These are phyloP conservation scores for Tolypocladium endophyticum DNA, from an alignment of 2,329 filamentous ascomycete species.

Conservation along the genomic window DNA sequence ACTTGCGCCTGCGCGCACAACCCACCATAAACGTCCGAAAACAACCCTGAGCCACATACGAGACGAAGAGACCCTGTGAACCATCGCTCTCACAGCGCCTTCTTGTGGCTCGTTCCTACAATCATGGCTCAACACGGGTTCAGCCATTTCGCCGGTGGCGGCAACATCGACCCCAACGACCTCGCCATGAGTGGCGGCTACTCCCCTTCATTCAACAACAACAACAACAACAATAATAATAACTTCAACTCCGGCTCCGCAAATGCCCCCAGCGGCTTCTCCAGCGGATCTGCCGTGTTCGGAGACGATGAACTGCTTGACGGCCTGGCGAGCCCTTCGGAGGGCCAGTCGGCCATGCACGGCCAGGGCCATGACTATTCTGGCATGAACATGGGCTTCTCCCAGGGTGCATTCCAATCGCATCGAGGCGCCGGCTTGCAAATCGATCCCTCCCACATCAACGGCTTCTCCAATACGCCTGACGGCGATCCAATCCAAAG, in stretches of 20 bases:
- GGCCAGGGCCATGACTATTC: constrained; percentile 46
- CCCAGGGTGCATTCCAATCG: constrained; percentile 39
- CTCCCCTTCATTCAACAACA: constrained; percentile 45
- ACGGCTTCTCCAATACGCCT: constrained; percentile 81
- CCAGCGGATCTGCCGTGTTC: constrained; percentile 67
- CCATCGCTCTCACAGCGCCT: not conserved
- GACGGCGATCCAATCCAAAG: constrained; percentile 89
- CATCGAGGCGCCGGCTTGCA: constrained; percentile 48
- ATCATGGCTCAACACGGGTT: constrained; percentile 47
- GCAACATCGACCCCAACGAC: constrained; percentile 74
- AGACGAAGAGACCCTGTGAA: not conserved
- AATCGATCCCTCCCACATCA: constrained; percentile 59
- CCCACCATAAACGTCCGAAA: not conserved
- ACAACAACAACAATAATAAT: constrained; percentile 23
- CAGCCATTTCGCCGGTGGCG: constrained; percentile 44
- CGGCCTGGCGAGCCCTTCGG: constrained; percentile 48
- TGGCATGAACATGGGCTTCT: constrained; percentile 47
- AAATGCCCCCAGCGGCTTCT: constrained; percentile 61
- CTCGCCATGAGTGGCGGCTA: constrained; percentile 58
- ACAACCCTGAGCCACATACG: not conserved
- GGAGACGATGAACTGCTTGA: constrained; percentile 85
- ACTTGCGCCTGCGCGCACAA: not conserved
- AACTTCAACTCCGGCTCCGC: constrained; percentile 46
- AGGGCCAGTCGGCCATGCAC: constrained; percentile 39
- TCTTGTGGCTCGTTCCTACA: constrained; percentile 7